These are phyloP conservation scores for Malus domestica DNA, from an alignment of 306 rosid species.

Conservation along the genomic window DNA sequence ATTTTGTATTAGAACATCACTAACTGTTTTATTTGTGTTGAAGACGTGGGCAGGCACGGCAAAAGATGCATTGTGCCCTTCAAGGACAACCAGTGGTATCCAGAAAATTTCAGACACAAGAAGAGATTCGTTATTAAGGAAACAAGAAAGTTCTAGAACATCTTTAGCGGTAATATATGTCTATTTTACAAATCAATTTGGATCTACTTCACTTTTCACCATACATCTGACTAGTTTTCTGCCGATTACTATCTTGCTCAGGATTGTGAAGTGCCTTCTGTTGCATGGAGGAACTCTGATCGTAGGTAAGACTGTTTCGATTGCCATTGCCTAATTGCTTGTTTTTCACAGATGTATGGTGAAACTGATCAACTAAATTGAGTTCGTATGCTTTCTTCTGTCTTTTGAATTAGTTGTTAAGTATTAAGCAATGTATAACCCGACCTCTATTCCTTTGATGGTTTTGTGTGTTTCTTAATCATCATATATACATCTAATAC, in stretches of 20 bases:
- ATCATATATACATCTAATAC: not conserved
- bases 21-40: constrained; percentile 3
- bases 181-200: constrained; percentile 13
- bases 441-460: not conserved
- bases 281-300: constrained; percentile 37
- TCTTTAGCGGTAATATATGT: constrained; percentile 31
- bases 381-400: not conserved
- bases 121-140: constrained; percentile 34
- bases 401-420: not conserved
- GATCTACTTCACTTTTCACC: not conserved
- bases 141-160: constrained; percentile 20
- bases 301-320: constrained; percentile 36
- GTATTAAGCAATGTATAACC: not conserved
- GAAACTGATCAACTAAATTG: not conserved
- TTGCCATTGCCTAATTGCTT: not conserved
- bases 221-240: constrained; percentile 1
- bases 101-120: constrained; percentile 33
- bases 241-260: constrained; percentile 28
- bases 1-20: not conserved
- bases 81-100: constrained; percentile 33
- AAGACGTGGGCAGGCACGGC: constrained; percentile 35
- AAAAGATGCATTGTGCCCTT: constrained; percentile 59
- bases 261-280: constrained; percentile 50
- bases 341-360: not conserved
- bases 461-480: not conserved